These are phyloP conservation scores for Alliaria petiolata DNA, from an alignment of 345 rosid genomes.

Conservation along the genomic window DNA sequence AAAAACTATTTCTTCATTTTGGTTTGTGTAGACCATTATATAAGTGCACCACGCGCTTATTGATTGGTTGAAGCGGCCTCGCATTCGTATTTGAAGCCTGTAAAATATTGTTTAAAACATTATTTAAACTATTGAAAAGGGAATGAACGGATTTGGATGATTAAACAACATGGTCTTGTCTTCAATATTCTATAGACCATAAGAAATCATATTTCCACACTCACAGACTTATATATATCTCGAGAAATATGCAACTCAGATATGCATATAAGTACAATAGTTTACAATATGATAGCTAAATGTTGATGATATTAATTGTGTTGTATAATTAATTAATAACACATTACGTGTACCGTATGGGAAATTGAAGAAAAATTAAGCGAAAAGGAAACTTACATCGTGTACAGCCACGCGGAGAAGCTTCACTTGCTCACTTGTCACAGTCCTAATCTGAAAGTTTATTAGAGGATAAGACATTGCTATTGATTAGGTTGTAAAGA, in stretches of 20 bases:
- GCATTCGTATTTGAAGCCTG: conserved; percentile 62
- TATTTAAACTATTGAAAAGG: background rate
- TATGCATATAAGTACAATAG: background rate
- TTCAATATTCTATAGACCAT: background rate
- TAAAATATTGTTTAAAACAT: background rate
- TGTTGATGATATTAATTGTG: background rate
- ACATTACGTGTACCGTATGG: background rate
- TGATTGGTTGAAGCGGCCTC: conserved; percentile 49
- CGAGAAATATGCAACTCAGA: background rate
- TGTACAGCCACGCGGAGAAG: conserved; percentile 77
- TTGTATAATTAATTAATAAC: background rate
- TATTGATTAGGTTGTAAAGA: background rate
- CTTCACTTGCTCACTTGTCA: conserved; percentile 45
- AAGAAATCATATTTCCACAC: background rate
- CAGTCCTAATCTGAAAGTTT: conserved; percentile 52
- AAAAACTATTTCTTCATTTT: background rate
- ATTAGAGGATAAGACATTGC: background rate
- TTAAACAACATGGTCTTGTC: background rate
- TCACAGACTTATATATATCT: background rate
- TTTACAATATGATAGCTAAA: background rate
- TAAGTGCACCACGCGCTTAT: conserved; percentile 41
- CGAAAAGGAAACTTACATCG: conserved; percentile 44
- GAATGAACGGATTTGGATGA: background rate
- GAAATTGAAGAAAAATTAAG: background rate
- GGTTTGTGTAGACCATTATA: conserved; percentile 22